These are phyloP conservation scores for Linderniella brevidens DNA, from an alignment of 257 asterid species.

Conservation along the genomic window DNA sequence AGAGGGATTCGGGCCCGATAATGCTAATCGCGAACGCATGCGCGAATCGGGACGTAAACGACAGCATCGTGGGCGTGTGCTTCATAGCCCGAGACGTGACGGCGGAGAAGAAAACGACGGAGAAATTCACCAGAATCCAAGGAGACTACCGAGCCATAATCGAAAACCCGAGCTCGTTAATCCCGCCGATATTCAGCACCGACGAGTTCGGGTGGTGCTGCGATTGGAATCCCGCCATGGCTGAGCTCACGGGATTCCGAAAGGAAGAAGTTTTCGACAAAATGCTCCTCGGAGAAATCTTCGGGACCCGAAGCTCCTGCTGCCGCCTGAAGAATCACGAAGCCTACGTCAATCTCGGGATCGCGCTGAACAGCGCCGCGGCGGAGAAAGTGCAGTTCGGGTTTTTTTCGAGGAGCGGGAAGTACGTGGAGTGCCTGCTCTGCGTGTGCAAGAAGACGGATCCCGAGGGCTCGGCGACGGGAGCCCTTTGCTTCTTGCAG, in stretches of 20 bases:
- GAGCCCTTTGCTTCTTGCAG: constrained; percentile 89
- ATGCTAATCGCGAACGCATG: constrained; percentile 81
- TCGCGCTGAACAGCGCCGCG: constrained; percentile 58
- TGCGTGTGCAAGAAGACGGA: constrained; percentile 69
- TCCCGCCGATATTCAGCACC: constrained; percentile 86
- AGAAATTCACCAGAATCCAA: constrained; percentile 85
- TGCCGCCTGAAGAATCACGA: constrained; percentile 82
- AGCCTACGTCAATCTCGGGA: constrained; percentile 60
- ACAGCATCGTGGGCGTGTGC: constrained; percentile 76
- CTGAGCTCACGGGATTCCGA: constrained; percentile 58
- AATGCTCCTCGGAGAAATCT: constrained; percentile 87
- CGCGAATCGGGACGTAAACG: constrained; percentile 75
- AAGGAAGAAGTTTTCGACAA: constrained; percentile 64
- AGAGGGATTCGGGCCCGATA: constrained; percentile 52
- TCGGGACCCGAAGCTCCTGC: constrained; percentile 42
- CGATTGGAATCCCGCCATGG: constrained; percentile 95
- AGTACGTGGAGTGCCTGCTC: constrained; percentile 59
- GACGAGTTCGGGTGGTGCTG: constrained; percentile 96
- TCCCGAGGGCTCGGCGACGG: constrained; percentile 52
- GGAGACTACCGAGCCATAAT: constrained; percentile 81
- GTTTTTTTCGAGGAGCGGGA: constrained; percentile 50
- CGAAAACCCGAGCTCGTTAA: constrained; percentile 73
- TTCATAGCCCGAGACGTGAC: constrained; percentile 89
- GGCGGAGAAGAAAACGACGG: constrained; percentile 68
- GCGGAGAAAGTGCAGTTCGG: constrained; percentile 62